Conservation (phyloP, 2,329 filamentous ascomycete genomes). For the Biscogniauxia sp. region DNA sequence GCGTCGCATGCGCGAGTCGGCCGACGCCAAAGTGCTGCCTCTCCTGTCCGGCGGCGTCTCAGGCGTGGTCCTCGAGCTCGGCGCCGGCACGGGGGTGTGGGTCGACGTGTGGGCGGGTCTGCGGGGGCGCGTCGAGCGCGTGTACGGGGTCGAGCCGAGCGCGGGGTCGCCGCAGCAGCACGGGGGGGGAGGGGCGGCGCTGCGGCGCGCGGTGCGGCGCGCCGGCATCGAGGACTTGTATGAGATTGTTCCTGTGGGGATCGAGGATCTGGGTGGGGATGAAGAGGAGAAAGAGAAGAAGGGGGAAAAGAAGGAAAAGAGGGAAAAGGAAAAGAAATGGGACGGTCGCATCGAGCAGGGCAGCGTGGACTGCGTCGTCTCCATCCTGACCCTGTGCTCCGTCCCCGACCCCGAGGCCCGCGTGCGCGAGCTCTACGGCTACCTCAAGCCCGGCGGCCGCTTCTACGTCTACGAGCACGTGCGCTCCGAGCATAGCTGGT, state of each 20-base stretch:
- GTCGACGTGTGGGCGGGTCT: conserved; percentile 43
- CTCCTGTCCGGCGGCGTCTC: conserved; percentile 52
- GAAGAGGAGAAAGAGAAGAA: no score
- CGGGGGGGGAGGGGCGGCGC: no score
- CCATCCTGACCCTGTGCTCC: conserved; percentile 61
- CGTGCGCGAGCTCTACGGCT: conserved; percentile 52
- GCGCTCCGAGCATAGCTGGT: conserved; percentile 35
- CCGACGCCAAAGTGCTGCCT: conserved; percentile 46
- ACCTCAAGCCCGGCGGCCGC: conserved; percentile 58
- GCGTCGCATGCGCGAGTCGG: conserved; percentile 45
- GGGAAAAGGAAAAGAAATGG: conserved; percentile 34
- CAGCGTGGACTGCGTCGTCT: conserved; percentile 58
- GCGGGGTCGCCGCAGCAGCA: no score
- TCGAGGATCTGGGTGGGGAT: conserved; percentile 60
- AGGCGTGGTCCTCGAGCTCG: conserved; percentile 60
- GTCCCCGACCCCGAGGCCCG: conserved; percentile 59
- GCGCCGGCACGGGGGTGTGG: conserved; percentile 61
- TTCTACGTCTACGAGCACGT: conserved; percentile 67
- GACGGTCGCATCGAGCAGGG: conserved; percentile 47
- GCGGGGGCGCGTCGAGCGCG: conserved; percentile 23
- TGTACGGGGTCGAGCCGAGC: conserved; percentile 68
- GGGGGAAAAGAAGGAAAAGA: conserved; percentile 11
- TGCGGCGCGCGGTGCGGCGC: conserved; percentile 46
- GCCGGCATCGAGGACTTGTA: conserved; percentile 57
- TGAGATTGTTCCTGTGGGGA: conserved; percentile 59